phyloP scores from a whole-genome alignment of 2,329 filamentous ascomycete genomes.

The Coccinonectria pachysandricola region DNA sequence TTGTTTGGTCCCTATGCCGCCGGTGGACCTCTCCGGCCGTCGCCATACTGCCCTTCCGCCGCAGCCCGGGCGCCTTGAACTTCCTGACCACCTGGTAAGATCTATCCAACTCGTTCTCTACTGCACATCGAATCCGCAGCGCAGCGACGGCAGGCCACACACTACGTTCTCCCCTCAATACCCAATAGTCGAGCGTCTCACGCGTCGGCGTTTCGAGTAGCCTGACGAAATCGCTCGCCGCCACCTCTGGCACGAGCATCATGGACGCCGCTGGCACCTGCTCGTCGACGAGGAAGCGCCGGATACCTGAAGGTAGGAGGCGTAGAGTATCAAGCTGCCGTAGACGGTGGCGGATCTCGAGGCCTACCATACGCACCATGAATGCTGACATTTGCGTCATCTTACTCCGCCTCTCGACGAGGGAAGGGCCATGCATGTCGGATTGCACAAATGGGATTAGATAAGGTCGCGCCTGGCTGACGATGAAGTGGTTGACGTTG shows the following conservation, averaged over 20 bases:
- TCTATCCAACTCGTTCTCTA: constrained; percentile 80
- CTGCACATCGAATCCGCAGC: constrained; percentile 67
- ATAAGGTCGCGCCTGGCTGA: constrained; percentile 86
- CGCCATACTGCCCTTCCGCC: constrained; percentile 34
- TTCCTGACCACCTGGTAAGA: constrained; percentile 73
- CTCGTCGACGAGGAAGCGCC: constrained; percentile 74
- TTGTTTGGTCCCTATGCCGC: constrained; percentile 9
- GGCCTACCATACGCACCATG: constrained; percentile 56
- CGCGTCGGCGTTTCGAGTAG: constrained; percentile 75
- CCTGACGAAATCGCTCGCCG: constrained; percentile 60
- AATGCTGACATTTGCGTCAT: constrained; percentile 48
- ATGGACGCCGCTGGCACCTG: constrained; percentile 67
- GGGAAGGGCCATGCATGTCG: constrained; percentile 66
- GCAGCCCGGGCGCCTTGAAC: constrained; percentile 41
- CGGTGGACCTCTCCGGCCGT: constrained; percentile 15
- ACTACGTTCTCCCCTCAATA: constrained; percentile 69
- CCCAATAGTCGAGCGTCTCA: constrained; percentile 74
- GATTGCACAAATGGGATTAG: constrained; percentile 75
- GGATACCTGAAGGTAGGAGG: constrained; percentile 57
- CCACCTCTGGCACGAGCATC: constrained; percentile 73
- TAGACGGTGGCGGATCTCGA: constrained; percentile 72
- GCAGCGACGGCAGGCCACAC: constrained; percentile 87
- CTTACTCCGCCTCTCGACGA: constrained; percentile 47
- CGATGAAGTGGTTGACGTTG: constrained; percentile 91
- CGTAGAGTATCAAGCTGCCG: constrained; percentile 71